A percentile compares a stretch with the other conserved stretches of the same genome.
Conservation (phyloP, 2,329 filamentous ascomycete species). For the Falciphora oryzae region DNA sequence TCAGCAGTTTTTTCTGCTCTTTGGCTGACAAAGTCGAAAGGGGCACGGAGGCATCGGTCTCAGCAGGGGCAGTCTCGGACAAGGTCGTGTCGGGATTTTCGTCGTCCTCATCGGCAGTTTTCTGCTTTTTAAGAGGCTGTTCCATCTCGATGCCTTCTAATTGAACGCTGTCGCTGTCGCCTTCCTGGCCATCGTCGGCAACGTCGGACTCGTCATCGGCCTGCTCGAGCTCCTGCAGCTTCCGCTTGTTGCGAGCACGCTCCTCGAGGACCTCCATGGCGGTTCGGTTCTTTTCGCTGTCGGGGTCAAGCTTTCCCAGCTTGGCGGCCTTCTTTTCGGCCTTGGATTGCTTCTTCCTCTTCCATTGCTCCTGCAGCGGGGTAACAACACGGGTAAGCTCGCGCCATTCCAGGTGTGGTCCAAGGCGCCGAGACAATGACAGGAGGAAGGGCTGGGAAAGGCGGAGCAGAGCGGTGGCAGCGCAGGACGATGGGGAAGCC, state of each 20-base stretch:
- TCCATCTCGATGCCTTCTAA: conserved; percentile 52
- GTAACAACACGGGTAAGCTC: conserved; percentile 6
- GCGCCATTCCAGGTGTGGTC: not conserved
- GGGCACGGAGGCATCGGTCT: not conserved
- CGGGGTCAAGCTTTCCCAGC: conserved; percentile 78
- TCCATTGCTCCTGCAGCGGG: conserved; percentile 74
- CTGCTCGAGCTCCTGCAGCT: conserved; percentile 60
- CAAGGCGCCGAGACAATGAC: not conserved
- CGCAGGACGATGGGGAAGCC: conserved; percentile 1
- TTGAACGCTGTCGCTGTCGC: conserved; percentile 32
- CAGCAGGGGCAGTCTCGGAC: not conserved
- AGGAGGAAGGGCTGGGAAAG: not conserved
- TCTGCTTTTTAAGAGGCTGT: conserved; percentile 60
- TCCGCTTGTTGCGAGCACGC: conserved; percentile 69
- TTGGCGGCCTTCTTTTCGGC: conserved; percentile 61
- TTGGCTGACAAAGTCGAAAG: conserved; percentile 30
- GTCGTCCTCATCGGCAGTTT: conserved; percentile 26
- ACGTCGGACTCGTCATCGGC: conserved; percentile 37
- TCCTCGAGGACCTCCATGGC: conserved; percentile 94
- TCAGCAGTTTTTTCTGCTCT: conserved; percentile 42
- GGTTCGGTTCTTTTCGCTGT: conserved; percentile 70
- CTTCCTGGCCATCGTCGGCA: conserved; percentile 34
- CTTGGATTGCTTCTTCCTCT: conserved; percentile 92
- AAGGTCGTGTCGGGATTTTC: conserved; percentile 17
- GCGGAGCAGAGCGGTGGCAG: not conserved